Evolutionary conservation across 2,329 filamentous ascomycete species (phyloP), one percentile per base, ranked within the genome.

Genomic region (Ceratocystis eucalypticola): DNA sequence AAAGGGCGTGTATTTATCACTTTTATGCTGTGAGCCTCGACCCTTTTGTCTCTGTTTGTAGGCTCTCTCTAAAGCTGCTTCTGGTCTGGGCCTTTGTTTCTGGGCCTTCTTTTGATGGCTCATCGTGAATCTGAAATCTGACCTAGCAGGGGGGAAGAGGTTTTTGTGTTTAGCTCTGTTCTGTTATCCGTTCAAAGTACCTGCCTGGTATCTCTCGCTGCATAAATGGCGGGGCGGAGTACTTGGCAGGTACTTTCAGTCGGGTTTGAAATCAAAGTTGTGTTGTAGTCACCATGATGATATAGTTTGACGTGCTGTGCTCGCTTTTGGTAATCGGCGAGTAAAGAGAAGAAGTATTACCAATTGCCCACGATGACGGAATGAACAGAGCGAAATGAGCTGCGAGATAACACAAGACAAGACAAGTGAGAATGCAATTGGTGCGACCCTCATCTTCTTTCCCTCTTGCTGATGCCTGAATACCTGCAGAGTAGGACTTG

Each of bases 41-140:
- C 55, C 30, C 33, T 59, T 37, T 37, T 33, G 7, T 33, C 30
- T 33, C 22, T 20, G n/a, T 50, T 50, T 50, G 7, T 50, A 7
- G 46, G 20, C 46, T 50, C 22, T 25, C 28, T 28, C 22, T n/a
- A 33, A 4, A 28, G 53, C 53, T 57, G 25, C 53, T 28, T 57
- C 25, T 57, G 12, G 48, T 5, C 53, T 57, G 22, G 48, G n/a
- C 53, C 53, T 57, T 30, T 57, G 53, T 57, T 30, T 57, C 53
- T 57, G 53, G 20, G n/a, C 10, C 48, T n/a, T 25, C 53, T 28
- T 12, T 55, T 25, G 48, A 57, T 57, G 53, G 53, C 25, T 57
- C 53, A 57, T 57, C 53, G 53, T 57, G 53, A 57, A 57, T 57
- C 53, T 57, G 53, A 30, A 57, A 57, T 57, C 53, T 57, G n/a